These are phyloP conservation scores for Ogataea trehalophila DNA, from an alignment of 805 yeast species.

Conservation along the genomic window DNA sequence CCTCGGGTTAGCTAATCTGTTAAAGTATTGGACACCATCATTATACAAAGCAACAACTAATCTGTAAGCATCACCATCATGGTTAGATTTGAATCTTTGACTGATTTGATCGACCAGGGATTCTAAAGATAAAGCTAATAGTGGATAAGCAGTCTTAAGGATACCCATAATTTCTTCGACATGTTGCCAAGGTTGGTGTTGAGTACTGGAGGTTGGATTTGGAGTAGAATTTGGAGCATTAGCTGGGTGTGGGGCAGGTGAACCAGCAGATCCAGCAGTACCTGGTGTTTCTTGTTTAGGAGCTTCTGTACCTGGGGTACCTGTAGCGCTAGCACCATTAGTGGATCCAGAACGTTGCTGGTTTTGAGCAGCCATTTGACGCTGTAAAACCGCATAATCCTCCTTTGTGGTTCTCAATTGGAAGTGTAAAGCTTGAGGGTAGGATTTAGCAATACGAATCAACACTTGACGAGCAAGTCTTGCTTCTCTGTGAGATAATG, in stretches of 20 bases:
- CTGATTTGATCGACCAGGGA: conserved; percentile 93
- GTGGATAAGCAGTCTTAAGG: conserved; percentile 92
- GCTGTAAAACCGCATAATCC: conserved; percentile 81
- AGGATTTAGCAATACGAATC: conserved; percentile 89
- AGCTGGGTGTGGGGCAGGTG: conserved; percentile 9
- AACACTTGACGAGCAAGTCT: conserved; percentile 80
- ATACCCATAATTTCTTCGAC: conserved; percentile 91
- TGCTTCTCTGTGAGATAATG: conserved; percentile 89
- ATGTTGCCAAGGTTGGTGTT: conserved; percentile 81
- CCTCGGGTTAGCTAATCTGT: conserved; percentile 79
- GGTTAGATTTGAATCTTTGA: conserved; percentile 87
- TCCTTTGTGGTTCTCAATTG: conserved; percentile 93
- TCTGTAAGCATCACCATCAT: conserved; percentile 95
- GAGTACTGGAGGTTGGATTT: conserved; percentile 1
- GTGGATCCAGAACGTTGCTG: conserved; percentile 9
- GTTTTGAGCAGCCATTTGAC: conserved; percentile 46
- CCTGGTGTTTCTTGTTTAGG: not conserved
- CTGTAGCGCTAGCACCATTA: not conserved
- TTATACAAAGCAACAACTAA: conserved; percentile 86
- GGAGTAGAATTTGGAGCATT: conserved; percentile 3
- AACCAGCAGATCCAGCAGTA: conserved; percentile 2
- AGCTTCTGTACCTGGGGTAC: not conserved
- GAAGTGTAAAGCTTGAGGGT: conserved; percentile 96
- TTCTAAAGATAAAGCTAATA: conserved; percentile 86
- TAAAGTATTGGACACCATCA: conserved; percentile 89